A percentile compares a stretch with the other conserved stretches of the same genome.
Evolutionary conservation across 352 stramenopile species (phyloP).

Genomic region (Phytophthora tubulina): DNA sequence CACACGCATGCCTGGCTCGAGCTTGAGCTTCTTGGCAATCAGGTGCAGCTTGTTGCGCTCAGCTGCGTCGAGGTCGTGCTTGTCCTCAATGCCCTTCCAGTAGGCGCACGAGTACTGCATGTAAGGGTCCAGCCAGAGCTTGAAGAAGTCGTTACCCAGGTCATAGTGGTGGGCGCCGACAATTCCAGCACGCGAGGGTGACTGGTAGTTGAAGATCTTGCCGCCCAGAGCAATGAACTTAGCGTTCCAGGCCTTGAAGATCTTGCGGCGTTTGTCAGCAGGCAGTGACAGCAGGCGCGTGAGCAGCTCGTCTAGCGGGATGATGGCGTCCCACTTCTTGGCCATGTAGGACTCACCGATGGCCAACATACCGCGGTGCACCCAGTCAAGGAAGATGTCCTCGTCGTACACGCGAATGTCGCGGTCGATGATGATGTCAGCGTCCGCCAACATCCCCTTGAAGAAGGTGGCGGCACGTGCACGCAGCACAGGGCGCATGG

Average conservation of each 20-base stretch:
- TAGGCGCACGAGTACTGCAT: constrained; percentile 92
- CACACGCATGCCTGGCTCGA: constrained; percentile 85
- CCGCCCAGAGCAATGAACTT: constrained; percentile 80
- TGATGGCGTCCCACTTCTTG: constrained; percentile 89
- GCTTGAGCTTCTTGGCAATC: constrained; percentile 89
- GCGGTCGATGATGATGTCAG: constrained; percentile 82
- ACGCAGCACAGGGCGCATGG: constrained; percentile 76
- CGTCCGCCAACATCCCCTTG: constrained; percentile 82
- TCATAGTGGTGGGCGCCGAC: constrained; percentile 90
- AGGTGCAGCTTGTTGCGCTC: constrained; percentile 90
- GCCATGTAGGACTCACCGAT: constrained; percentile 92
- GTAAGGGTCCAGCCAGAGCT: constrained; percentile 88
- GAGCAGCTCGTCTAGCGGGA: constrained; percentile 80
- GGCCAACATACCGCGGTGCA: constrained; percentile 84
- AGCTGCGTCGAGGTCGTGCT: constrained; percentile 82
- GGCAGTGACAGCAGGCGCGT: constrained; percentile 77
- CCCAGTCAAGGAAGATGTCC: constrained; percentile 89
- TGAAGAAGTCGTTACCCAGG: constrained; percentile 91
- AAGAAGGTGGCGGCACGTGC: constrained; percentile 81
- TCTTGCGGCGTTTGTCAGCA: constrained; percentile 80
- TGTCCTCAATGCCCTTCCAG: constrained; percentile 80
- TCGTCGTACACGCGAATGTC: constrained; percentile 88
- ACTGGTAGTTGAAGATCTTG: constrained; percentile 91
- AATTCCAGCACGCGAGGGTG: constrained; percentile 81
- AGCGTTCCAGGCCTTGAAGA: constrained; percentile 90